Base-by-base conservation (phyloP, 2,329 filamentous ascomycete genomes). In the Calcarisporium arbuscula region DNA sequence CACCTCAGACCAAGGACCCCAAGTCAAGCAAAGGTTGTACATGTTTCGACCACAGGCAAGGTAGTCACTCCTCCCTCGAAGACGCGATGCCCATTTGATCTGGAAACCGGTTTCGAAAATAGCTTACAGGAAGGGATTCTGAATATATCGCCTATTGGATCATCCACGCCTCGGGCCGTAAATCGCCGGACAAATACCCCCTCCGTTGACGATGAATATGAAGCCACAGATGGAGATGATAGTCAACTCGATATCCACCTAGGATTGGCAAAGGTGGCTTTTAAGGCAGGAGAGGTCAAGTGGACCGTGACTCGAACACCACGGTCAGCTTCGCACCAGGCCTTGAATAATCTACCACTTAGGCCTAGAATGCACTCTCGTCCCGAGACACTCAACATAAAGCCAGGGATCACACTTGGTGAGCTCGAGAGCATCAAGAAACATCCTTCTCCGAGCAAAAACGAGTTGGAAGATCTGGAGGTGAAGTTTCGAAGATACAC, bases 401-500 rank as follows among this genome's bases (percentile, higher is more conserved):
- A 12, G 10, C 20, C 25, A 8, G 33, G 26, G 12, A 14, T 32
- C 19, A 15, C 44, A 9, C 11, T 35, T 10, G 23, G 20, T 7
- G 32, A 27, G 15, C 22, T 33, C 26, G 45, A 48, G 28, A 41
- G 42, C 26, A 46, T 51, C 12, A 68, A 68, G 51, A 68, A 67
- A 36, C 64, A 68, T 25, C 65, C 64, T 6, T 67, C 64, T 3
- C 64, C 65, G 3, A 65, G 58, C 48, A 66, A 66, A 38, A 49
- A 53, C 19, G 57, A 55, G 8, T 46, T 68, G 16, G 55, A 64
- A 31, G 47, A 56, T n/a, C 47, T 67, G 17, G 57, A 60, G 31
- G 37, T 41, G 20, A 58, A 56, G 2, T 54, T 67, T 14, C 52
- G 51, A 34, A 47, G 50, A 15, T 62, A 61, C 32, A 44, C 46